Conservation (phyloP, 371 early-diverging fungal species). For the Mucor irregularis region DNA sequence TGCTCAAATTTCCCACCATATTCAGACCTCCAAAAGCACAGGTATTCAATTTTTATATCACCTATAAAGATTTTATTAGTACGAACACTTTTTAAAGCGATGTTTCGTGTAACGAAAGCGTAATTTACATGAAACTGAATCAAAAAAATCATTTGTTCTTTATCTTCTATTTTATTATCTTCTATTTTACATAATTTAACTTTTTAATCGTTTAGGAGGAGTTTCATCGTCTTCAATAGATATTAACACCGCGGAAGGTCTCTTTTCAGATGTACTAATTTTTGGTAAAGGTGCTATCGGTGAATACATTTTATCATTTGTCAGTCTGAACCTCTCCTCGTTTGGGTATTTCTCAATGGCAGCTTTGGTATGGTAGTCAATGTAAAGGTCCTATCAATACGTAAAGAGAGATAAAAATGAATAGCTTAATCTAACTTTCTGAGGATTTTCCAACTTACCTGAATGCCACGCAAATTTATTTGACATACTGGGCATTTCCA, state of each 20-base stretch:
- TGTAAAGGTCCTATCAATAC: conserved; percentile 31
- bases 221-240: conserved; percentile 2
- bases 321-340: conserved; percentile 17
- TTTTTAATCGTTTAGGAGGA: neutral
- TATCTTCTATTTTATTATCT: too few relatives aligned
- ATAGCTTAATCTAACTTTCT: neutral
- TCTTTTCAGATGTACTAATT: neutral
- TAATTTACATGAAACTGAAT: too few relatives aligned
- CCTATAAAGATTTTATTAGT: too few relatives aligned
- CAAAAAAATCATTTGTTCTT: too few relatives aligned
- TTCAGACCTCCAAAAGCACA: too few relatives aligned
- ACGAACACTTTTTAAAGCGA: too few relatives aligned
- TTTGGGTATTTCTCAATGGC: conserved; percentile 19
- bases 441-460: conserved; percentile 5
- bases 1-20: too few relatives aligned
- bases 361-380: conserved; percentile 22
- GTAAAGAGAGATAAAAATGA: neutral
- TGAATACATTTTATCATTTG: conserved; percentile 4
- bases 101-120: too few relatives aligned
- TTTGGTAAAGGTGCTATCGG: neutral
- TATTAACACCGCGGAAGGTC: neutral
- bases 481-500: conserved; percentile 33
- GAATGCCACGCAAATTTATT: conserved; percentile 28
- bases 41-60: too few relatives aligned
- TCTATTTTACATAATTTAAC: neutral